phyloP scores from a whole-genome alignment of 2,329 filamentous ascomycete genomes.

The Cercospora beticola region DNA sequence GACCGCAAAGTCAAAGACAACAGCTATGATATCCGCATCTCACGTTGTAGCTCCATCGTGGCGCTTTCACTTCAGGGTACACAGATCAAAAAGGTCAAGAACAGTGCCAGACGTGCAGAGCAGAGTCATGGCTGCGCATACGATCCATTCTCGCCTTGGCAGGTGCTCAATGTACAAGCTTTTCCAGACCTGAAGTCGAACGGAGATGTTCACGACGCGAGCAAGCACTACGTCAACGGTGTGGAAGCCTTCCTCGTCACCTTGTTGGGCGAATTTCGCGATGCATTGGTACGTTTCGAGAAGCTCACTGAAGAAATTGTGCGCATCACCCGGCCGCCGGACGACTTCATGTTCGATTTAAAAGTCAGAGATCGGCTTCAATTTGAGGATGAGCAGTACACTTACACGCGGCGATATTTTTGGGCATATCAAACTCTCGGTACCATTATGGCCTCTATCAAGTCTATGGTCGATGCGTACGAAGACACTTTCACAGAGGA shows the following conservation, averaged over 20 bases:
- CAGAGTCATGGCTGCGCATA: constrained; percentile 55
- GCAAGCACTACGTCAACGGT: constrained; percentile 59
- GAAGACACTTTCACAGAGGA: constrained; percentile 58
- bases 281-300: constrained; percentile 59
- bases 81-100: constrained; percentile 51
- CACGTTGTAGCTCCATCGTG: constrained; percentile 60
- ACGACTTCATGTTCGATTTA: constrained; percentile 60
- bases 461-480: constrained; percentile 58
- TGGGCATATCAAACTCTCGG: constrained; percentile 63
- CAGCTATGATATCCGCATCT: constrained; percentile 56
- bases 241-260: constrained; percentile 62
- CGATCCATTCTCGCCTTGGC: constrained; percentile 61
- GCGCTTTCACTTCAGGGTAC: constrained; percentile 58
- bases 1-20: constrained; percentile 47
- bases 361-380: constrained; percentile 58
- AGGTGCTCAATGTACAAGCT: constrained; percentile 59
- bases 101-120: constrained; percentile 50
- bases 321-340: constrained; percentile 59
- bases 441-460: constrained; percentile 60
- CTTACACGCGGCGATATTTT: constrained; percentile 62
- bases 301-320: constrained; percentile 59
- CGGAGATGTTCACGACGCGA: constrained; percentile 56
- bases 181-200: constrained; percentile 60
- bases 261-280: constrained; percentile 59
- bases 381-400: constrained; percentile 62